phyloP scores from a whole-genome alignment of 139 green algal species.

The Chlamydomonas asymmetrica region DNA sequence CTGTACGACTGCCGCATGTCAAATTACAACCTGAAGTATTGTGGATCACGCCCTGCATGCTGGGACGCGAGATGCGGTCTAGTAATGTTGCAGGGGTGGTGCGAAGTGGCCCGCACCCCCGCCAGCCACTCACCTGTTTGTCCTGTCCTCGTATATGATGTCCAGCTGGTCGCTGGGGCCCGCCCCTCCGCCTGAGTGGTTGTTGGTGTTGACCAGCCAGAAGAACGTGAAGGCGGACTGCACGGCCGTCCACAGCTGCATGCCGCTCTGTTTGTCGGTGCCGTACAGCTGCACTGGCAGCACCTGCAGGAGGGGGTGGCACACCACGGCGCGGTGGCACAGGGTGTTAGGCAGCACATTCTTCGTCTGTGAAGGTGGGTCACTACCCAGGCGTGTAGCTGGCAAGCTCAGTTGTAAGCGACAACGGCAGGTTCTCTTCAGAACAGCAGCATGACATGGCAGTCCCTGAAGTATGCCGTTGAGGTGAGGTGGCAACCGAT shows the following conservation, averaged over 20 bases:
- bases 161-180: conserved; percentile 2
- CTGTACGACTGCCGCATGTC: too few species aligned
- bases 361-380: not conserved
- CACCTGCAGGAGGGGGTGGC: conserved; percentile 2
- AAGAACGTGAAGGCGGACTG: conserved; percentile 48
- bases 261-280: conserved; percentile 4
- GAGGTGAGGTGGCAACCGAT: not conserved
- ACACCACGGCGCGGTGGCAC: conserved; percentile 6
- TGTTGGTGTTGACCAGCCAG: not conserved
- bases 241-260: conserved; percentile 35
- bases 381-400: not conserved
- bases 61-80: too few species aligned
- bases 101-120: too few species aligned
- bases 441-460: not conserved
- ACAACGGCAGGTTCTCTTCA: not conserved
- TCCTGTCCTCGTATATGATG: too few species aligned
- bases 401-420: not conserved
- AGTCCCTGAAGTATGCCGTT: not conserved
- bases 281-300: conserved; percentile 31
- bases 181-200: not conserved
- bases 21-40: too few species aligned
- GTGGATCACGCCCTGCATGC: too few species aligned
- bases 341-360: not conserved
- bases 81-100: too few species aligned
- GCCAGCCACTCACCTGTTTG: too few species aligned